Percentiles rank a stretch among this genome's conserved stretches.
Conservation (phyloP, 352 stramenopile genomes). For the Phytophthora uliginosa region DNA sequence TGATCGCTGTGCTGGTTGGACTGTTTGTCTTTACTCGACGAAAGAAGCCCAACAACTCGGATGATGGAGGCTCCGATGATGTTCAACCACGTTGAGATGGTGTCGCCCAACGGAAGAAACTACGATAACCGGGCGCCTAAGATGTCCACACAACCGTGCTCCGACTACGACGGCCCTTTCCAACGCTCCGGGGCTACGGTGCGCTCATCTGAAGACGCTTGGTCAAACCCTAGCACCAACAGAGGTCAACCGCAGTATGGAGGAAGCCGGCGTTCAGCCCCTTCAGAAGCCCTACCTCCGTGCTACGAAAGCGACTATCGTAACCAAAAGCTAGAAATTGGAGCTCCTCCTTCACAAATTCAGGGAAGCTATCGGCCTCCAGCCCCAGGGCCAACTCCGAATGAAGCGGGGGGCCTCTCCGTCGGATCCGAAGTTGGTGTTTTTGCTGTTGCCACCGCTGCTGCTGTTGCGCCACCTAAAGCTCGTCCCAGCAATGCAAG, state of each 20-base stretch:
- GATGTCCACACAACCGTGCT: constrained; percentile 18
- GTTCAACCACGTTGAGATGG: constrained; percentile 17
- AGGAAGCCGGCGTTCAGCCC: not conserved
- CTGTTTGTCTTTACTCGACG: constrained; percentile 18
- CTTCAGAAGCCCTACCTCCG: not conserved
- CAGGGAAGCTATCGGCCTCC: constrained; percentile 8
- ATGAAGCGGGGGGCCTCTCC: not conserved
- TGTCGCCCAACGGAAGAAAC: constrained; percentile 9
- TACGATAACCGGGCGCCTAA: constrained; percentile 10
- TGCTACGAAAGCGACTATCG: not conserved
- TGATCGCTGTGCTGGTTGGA: constrained; percentile 21
- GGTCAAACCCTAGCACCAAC: constrained; percentile 9
- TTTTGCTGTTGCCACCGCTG: not conserved
- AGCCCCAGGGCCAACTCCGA: not conserved
- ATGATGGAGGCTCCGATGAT: constrained; percentile 14
- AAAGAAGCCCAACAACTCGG: constrained; percentile 12
- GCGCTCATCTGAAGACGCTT: constrained; percentile 14
- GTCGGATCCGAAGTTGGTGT: constrained; percentile 6
- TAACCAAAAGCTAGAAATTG: not conserved
- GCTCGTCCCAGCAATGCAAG: constrained; percentile 1
- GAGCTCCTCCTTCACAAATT: not conserved
- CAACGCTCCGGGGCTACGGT: constrained; percentile 13
- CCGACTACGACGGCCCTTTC: constrained; percentile 24
- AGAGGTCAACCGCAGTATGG: not conserved
- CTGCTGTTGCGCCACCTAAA: constrained; percentile 7